Percentiles rank a stretch among this genome's conserved stretches.
Conservation (phyloP, 257 asterid species). For the Nicotiana obtusifolia region DNA sequence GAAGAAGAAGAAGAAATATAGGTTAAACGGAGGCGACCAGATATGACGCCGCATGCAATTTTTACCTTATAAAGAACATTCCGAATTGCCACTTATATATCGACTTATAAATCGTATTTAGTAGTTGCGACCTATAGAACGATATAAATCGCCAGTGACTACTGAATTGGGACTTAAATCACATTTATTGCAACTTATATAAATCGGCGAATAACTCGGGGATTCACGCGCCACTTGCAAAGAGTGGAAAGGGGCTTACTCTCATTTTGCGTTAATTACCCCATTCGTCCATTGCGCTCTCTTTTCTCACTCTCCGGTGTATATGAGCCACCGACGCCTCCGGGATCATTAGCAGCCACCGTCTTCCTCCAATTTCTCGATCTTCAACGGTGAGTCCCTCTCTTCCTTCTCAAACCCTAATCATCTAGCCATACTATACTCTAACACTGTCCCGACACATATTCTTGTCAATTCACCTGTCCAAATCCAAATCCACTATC, state of each 20-base stretch:
- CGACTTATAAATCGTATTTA: too few species aligned
- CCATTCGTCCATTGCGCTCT: not conserved
- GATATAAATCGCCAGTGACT: too few species aligned
- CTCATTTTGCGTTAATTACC: not conserved
- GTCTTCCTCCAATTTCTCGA: not conserved
- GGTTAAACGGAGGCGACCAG: too few species aligned
- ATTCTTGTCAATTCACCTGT: not conserved
- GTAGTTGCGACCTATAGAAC: too few species aligned
- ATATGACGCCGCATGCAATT: too few species aligned
- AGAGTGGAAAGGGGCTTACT: not conserved
- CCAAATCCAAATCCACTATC: not conserved
- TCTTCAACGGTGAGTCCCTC: not conserved
- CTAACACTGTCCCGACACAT: not conserved
- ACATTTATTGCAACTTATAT: too few species aligned
- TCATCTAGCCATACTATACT: not conserved
- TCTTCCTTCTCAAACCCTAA: not conserved
- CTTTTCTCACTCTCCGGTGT: not conserved
- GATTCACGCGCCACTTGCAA: not conserved
- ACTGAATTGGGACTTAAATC: too few species aligned
- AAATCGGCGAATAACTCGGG: not conserved
- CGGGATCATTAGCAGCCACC: not conserved
- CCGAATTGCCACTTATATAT: too few species aligned
- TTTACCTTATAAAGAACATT: too few species aligned
- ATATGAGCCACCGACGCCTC: not conserved
- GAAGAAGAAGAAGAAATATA: too few species aligned